These are phyloP conservation scores for Dianthus caryophyllus DNA, from an alignment of 148 eudicot species.

Conservation along the genomic window DNA sequence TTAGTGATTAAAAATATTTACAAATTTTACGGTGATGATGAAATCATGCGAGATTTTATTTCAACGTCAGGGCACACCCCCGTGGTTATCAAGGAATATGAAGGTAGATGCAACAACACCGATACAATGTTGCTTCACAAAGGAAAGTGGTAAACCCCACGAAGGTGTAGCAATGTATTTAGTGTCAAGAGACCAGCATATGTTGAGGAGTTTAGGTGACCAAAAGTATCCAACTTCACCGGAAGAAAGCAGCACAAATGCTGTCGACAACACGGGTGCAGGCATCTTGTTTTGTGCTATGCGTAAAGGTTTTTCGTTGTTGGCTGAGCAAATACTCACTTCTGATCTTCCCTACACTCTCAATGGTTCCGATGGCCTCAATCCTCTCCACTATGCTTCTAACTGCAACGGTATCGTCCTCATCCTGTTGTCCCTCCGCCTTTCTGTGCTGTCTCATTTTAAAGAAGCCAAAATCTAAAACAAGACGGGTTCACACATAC, in stretches of 20 bases:
- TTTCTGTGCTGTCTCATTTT: no score
- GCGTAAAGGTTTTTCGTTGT: constrained; percentile 6
- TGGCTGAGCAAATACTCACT: constrained; percentile 5
- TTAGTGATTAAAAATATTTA: no score
- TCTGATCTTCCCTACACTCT: constrained; percentile 3
- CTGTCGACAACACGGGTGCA: constrained; percentile 10
- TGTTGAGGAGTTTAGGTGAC: constrained; percentile 1
- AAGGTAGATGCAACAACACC: constrained; percentile 5
- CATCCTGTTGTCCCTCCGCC: no score
- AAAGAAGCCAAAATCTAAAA: no score
- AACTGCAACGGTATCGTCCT: constrained; percentile 8
- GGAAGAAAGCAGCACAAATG: constrained; percentile 7
- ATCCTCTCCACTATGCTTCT: constrained; percentile 14
- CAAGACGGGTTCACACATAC: no score
- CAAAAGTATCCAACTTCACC: not conserved
- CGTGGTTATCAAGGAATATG: constrained; percentile 4
- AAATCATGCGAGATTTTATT: no score
- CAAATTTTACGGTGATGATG: no score
- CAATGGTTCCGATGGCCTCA: constrained; percentile 1
- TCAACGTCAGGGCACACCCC: not conserved
- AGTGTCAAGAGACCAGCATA: constrained; percentile 1
- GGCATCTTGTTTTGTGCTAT: constrained; percentile 10
- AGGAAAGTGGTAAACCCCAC: not conserved
- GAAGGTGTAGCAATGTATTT: constrained; percentile 13
- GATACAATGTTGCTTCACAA: not conserved